phyloP scores from a whole-genome alignment of 371 early-diverging fungal species.

The Mucor mucedo region DNA sequence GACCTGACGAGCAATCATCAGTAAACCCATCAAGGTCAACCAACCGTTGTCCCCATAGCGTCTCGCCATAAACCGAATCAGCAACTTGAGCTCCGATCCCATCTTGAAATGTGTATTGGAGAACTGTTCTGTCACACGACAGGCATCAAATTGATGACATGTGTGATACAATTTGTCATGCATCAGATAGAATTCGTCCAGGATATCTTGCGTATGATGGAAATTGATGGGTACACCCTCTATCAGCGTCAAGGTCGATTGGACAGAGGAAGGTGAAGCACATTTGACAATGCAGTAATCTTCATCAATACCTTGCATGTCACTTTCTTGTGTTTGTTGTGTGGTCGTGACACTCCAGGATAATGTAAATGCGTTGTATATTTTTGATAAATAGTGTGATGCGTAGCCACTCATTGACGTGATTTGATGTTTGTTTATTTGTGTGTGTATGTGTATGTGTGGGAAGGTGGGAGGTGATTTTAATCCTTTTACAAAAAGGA shows the following conservation, averaged over 20 bases:
- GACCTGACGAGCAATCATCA: conserved; percentile 1
- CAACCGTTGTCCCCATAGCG: not conserved
- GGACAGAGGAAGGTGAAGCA: not conserved
- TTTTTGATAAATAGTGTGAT: not conserved
- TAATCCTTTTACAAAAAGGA: no score
- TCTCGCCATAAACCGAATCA: not conserved
- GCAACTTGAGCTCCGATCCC: not conserved
- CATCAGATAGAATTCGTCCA: not conserved
- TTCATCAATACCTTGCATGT: not conserved
- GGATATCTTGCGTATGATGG: not conserved
- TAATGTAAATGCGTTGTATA: not conserved
- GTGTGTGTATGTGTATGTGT: not conserved
- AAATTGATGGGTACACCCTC: not conserved
- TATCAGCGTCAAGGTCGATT: not conserved
- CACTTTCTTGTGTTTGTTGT: not conserved
- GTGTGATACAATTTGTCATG: not conserved
- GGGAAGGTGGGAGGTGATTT: no score
- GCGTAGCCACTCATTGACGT: not conserved
- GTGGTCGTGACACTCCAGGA: not conserved
- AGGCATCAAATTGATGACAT: conserved; percentile 11
- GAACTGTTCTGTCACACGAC: conserved; percentile 12
- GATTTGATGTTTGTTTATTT: not conserved
- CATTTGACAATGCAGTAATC: not conserved
- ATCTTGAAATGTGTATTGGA: conserved; percentile 2
- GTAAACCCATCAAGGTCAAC: not conserved